phyloP scores from a whole-genome alignment of 345 rosid species.

The Noccaea caerulescens region DNA sequence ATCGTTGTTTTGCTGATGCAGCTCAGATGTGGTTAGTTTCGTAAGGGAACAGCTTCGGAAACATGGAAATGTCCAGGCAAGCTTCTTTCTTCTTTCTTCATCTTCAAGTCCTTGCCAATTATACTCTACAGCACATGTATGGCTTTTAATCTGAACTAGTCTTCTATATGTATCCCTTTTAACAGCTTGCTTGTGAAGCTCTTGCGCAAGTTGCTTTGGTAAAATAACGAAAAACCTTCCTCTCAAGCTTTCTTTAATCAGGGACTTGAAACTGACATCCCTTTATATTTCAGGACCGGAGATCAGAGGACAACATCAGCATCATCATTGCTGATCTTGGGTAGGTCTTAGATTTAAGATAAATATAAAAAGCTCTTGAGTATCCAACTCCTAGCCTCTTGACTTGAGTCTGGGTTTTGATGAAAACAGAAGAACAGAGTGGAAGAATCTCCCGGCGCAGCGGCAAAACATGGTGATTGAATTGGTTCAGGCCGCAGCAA shows the following conservation, averaged over 20 bases:
- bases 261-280: conserved; percentile 21
- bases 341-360: conserved; percentile 47
- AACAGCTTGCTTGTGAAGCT: conserved; percentile 86
- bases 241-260: not conserved
- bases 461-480: conserved; percentile 58
- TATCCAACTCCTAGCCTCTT: not conserved
- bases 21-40: conserved; percentile 74
- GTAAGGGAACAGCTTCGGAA: conserved; percentile 78
- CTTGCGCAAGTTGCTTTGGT: conserved; percentile 84
- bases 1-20: conserved; percentile 45
- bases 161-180: conserved; percentile 31
- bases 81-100: too few relatives aligned
- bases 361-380: too few relatives aligned
- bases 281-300: conserved; percentile 57
- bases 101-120: not conserved
- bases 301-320: conserved; percentile 80
- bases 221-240: conserved; percentile 32
- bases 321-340: conserved; percentile 83
- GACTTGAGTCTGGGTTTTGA: conserved; percentile 2
- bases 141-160: conserved; percentile 1
- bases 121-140: not conserved
- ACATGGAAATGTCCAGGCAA: conserved; percentile 96
- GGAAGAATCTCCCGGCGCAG: conserved; percentile 70
- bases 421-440: conserved; percentile 61
- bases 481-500: conserved; percentile 75